These are phyloP conservation scores for Pseudogymnoascus sp. DNA, from an alignment of 2,329 filamentous ascomycete genomes.

Conservation along the genomic window DNA sequence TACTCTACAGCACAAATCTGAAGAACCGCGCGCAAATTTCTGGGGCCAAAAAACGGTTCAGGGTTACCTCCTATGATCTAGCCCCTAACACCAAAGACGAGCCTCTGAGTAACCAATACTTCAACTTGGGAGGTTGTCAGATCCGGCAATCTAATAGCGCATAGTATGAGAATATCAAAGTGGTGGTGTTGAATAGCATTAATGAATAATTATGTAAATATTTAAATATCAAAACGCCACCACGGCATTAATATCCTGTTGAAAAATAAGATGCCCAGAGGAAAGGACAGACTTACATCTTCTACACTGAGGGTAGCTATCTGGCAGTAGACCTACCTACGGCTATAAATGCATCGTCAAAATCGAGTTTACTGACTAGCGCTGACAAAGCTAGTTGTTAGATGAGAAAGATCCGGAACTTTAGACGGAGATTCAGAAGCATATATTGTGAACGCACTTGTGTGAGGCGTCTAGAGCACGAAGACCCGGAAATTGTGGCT, in stretches of 20 bases:
- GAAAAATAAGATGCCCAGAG: neutral
- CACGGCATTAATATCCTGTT: neutral
- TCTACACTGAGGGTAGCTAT: neutral
- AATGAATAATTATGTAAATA: neutral
- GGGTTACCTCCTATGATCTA: conserved; percentile 19
- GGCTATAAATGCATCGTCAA: neutral
- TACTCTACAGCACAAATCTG: too few species aligned
- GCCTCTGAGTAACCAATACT: conserved; percentile 14
- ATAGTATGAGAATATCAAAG: neutral
- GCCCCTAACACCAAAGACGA: conserved; percentile 18
- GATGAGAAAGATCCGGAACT: neutral
- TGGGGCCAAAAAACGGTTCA: neutral
- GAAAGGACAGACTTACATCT: neutral
- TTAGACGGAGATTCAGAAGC: neutral
- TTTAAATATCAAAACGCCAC: neutral
- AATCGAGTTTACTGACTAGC: neutral
- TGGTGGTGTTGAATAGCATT: neutral
- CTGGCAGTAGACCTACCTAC: neutral
- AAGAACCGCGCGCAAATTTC: too few species aligned
- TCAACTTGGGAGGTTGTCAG: conserved; percentile 16
- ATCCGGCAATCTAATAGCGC: conserved; percentile 1
- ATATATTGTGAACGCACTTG: neutral
- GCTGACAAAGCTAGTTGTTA: neutral
- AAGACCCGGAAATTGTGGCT: too few species aligned
- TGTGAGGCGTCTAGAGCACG: neutral